Evolutionary conservation across 2,329 filamentous ascomycete genomes (phyloP).

Genomic region (Ascochyta rabiei): DNA sequence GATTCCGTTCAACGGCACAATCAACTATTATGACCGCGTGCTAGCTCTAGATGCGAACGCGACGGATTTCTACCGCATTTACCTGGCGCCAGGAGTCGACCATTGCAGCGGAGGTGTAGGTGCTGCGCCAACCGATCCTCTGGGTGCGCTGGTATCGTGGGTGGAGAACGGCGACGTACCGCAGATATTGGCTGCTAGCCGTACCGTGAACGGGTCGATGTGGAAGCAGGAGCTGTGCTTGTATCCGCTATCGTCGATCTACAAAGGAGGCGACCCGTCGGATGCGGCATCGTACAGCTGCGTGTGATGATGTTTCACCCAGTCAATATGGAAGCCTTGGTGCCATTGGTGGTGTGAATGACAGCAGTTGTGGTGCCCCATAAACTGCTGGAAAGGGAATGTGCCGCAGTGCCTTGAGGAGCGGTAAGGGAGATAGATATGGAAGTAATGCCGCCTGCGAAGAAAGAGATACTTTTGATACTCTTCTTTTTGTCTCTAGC

Average conservation of each 20-base stretch:
- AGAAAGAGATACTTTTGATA: no score
- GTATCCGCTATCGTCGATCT: slow-evolving; percentile 19
- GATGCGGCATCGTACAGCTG: slow-evolving; percentile 8
- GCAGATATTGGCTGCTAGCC: slow-evolving; percentile 17
- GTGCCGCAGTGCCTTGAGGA: no score
- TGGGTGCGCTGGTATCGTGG: slow-evolving; percentile 28
- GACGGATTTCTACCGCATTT: slow-evolving; percentile 31
- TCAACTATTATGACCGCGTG: slow-evolving; percentile 23
- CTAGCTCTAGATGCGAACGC: slow-evolving; percentile 17
- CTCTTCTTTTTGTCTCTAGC: no score
- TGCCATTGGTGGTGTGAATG: no score
- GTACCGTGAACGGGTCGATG: slow-evolving; percentile 7
- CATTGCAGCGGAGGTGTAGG: slow-evolving; percentile 28
- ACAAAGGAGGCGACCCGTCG: slow-evolving; percentile 15
- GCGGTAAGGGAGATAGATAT: no score
- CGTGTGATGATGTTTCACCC: not conserved
- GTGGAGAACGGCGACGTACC: slow-evolving; percentile 29
- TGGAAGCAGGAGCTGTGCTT: slow-evolving; percentile 20
- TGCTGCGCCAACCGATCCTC: slow-evolving; percentile 39
- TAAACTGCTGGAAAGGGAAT: no score
- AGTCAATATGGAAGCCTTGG: no score
- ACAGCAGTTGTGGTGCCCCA: no score
- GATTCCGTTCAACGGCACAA: slow-evolving; percentile 15
- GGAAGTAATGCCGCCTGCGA: no score
- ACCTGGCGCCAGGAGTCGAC: slow-evolving; percentile 23